Evolutionary conservation across 495 filamentous ascomycete genomes (phyloP).

Genomic region (Hypoxylon fuscum): DNA sequence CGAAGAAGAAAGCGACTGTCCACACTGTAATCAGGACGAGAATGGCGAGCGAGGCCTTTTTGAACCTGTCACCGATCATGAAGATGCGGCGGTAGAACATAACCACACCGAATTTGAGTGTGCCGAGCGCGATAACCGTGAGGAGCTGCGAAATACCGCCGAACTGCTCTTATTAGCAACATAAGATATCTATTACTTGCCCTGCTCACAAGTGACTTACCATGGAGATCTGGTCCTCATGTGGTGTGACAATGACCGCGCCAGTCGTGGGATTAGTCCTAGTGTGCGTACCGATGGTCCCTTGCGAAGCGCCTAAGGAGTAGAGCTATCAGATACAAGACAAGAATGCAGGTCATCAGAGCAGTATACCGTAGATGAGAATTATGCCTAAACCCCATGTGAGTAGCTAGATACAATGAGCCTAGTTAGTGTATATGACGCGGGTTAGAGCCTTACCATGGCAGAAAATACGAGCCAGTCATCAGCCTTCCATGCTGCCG

Average conservation of each 20-base stretch:
- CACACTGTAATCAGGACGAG: not conserved
- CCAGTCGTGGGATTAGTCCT: too few relatives aligned
- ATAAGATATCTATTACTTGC: too few relatives aligned
- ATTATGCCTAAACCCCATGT: constrained; percentile 1
- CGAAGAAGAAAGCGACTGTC: constrained; percentile 6
- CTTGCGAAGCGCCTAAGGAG: too few relatives aligned
- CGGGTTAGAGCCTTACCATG: not conserved
- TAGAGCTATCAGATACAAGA: too few relatives aligned
- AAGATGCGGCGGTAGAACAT: constrained; percentile 11
- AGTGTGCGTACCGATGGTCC: too few relatives aligned
- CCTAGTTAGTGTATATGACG: not conserved
- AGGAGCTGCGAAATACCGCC: too few relatives aligned
- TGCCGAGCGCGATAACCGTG: constrained; percentile 1
- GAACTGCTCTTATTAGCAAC: too few relatives aligned
- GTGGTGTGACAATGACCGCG: too few relatives aligned
- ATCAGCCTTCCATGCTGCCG: not conserved
- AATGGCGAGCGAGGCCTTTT: not conserved
- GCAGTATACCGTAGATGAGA: constrained; percentile 1
- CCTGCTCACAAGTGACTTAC: too few relatives aligned
- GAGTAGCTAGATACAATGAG: not conserved
- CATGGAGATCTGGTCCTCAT: too few relatives aligned
- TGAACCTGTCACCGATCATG: constrained; percentile 5
- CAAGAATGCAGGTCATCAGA: not conserved
- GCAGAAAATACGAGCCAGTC: constrained; percentile 2
- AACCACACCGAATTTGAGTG: not conserved